Evolutionary conservation across 768 basidiomycete genomes (phyloP).

Genomic region (Pleurotus salmoneostramineus): DNA sequence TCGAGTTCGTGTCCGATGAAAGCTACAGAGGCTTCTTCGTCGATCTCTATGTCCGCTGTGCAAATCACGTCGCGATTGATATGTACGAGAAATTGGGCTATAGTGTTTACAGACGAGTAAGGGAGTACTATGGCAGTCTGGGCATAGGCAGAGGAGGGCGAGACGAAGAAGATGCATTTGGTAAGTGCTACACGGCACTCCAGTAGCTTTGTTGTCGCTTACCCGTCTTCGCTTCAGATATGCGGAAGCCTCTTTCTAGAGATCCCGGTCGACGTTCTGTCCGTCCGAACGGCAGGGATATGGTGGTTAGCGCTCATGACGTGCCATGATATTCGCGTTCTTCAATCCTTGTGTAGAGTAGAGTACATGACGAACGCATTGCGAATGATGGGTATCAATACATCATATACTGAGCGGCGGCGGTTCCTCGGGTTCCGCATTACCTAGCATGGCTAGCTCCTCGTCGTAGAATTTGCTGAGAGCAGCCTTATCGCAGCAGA

Average conservation of each 20-base stretch:
- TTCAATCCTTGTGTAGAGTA: too few species aligned
- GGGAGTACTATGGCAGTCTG: constrained; percentile 84
- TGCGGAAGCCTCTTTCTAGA: constrained; percentile 72
- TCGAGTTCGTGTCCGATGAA: constrained; percentile 83
- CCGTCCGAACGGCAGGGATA: constrained; percentile 67
- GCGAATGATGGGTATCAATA: neutral
- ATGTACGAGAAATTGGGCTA: constrained; percentile 96
- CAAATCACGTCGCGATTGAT: constrained; percentile 76
- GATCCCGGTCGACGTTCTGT: constrained; percentile 63
- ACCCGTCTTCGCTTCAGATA: constrained; percentile 27
- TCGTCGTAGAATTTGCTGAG: constrained; percentile 73
- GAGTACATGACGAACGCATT: neutral
- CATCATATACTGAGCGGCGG: constrained; percentile 46
- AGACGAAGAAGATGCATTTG: constrained; percentile 90
- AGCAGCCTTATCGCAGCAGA: constrained; percentile 56
- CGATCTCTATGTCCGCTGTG: constrained; percentile 92
- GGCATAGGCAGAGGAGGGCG: constrained; percentile 71
- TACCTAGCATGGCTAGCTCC: constrained; percentile 48
- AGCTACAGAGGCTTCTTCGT: constrained; percentile 86
- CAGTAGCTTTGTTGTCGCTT: neutral
- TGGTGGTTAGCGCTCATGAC: constrained; percentile 61
- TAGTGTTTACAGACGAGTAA: constrained; percentile 86
- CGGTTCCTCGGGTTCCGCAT: constrained; percentile 41
- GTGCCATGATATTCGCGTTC: constrained; percentile 34
- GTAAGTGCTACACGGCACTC: constrained; percentile 38